Percentiles rank a stretch among this genome's conserved stretches.
These are phyloP conservation scores for Pseudoperonospora humuli DNA, from an alignment of 352 stramenopile species.

Conservation along the genomic window DNA sequence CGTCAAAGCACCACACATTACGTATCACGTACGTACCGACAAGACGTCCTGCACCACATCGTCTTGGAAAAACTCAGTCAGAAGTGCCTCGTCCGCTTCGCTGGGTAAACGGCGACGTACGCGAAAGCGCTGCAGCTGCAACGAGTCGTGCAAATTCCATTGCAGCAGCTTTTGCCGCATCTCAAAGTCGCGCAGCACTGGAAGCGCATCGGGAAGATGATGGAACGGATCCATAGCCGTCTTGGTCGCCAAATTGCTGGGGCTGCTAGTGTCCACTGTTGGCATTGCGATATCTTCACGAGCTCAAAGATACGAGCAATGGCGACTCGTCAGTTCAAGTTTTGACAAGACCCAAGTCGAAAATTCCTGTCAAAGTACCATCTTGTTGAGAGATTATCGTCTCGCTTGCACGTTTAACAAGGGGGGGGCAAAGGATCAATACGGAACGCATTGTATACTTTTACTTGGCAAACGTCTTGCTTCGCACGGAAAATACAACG, in stretches of 20 bases:
- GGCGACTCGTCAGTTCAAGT: no score
- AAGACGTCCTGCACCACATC: no score
- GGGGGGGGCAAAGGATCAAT: background rate
- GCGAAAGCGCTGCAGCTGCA: conserved; percentile 49
- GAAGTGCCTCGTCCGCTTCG: conserved; percentile 34
- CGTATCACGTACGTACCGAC: no score
- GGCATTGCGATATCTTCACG: no score
- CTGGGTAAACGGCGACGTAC: no score
- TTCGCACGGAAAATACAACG: conserved; percentile 69
- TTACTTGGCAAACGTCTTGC: conserved; percentile 80
- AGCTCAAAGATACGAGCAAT: no score
- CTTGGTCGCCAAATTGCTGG: no score
- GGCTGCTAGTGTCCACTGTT: no score
- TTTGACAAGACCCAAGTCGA: background rate
- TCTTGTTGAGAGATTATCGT: conserved; percentile 24
- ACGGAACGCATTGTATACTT: conserved; percentile 19
- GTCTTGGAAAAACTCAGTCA: conserved; percentile 56
- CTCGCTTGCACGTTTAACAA: conserved; percentile 12
- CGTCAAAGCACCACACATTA: no score
- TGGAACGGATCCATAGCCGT: no score
- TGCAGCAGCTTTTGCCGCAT: no score
- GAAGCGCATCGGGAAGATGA: conserved; percentile 38
- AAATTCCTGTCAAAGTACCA: conserved; percentile 4
- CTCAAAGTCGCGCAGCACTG: conserved; percentile 32
- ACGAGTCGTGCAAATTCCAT: conserved; percentile 61